Conservation (phyloP, 2,329 filamentous ascomycete genomes). For the Atkinsonella texensis region DNA sequence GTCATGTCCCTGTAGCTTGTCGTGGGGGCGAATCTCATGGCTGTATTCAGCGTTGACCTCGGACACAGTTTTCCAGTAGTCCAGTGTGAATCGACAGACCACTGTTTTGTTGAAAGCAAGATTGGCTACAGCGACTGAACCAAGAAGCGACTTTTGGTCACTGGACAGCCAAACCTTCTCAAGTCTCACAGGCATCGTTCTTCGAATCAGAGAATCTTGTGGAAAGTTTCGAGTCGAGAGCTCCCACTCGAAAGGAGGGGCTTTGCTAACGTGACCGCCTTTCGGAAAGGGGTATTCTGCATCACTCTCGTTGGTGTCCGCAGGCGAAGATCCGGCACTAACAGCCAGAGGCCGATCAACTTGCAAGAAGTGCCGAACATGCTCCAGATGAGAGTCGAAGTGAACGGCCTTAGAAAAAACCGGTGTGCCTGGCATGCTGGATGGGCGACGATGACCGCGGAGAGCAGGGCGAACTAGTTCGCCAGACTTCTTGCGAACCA, state of each 20-base stretch:
- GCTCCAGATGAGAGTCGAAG: constrained; percentile 92
- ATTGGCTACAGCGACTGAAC: constrained; percentile 76
- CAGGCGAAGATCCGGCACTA: constrained; percentile 84
- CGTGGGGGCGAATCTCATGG: constrained; percentile 59
- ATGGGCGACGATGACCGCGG: constrained; percentile 66
- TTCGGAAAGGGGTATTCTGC: constrained; percentile 74
- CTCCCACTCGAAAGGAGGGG: constrained; percentile 68
- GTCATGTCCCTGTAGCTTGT: constrained; percentile 58
- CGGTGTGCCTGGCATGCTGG: constrained; percentile 94
- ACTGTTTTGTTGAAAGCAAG: constrained; percentile 81
- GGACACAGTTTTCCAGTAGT: constrained; percentile 98
- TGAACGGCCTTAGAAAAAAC: constrained; percentile 97
- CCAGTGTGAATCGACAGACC: constrained; percentile 86
- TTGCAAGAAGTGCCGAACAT: constrained; percentile 90
- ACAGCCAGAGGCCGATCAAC: constrained; percentile 92
- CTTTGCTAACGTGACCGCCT: constrained; percentile 23
- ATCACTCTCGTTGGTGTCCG: constrained; percentile 78
- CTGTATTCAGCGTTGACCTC: constrained; percentile 85
- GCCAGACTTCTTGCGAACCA: constrained; percentile 96
- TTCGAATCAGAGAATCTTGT: constrained; percentile 36
- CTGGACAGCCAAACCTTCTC: constrained; percentile 78
- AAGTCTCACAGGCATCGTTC: constrained; percentile 58
- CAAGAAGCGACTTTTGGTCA: constrained; percentile 78
- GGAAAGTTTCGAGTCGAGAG: constrained; percentile 80
- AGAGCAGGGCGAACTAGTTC: constrained; percentile 90